Evolutionary conservation across 169 alveolate genomes (phyloP).

Genomic region (Cystoisospora suis): DNA sequence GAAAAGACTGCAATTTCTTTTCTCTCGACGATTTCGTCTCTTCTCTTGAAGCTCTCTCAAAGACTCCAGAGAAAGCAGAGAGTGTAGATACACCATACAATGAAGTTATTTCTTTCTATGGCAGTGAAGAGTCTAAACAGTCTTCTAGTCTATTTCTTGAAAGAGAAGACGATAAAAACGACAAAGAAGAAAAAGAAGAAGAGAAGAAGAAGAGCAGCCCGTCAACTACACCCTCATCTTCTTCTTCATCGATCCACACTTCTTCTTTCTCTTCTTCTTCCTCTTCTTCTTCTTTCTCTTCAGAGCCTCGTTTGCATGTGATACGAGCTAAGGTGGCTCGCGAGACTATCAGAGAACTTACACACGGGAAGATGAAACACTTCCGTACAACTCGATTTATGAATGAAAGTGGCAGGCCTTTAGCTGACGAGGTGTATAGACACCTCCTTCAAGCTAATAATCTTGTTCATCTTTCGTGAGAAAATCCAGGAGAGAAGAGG

Average conservation of each 20-base stretch:
- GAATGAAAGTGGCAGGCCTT: neutral
- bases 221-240: neutral
- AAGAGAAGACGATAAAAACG: neutral
- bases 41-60: too few species aligned
- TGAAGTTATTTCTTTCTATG: too few species aligned
- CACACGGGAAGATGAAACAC: neutral
- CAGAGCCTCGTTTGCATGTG: neutral
- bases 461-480: neutral
- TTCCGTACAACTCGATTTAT: conserved; percentile 7
- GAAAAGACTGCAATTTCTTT: neutral
- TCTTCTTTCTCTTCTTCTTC: too few species aligned
- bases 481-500: too few species aligned
- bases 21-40: too few species aligned
- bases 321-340: neutral
- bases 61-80: too few species aligned
- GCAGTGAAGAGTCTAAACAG: too few species aligned
- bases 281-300: too few species aligned
- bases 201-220: neutral
- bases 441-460: neutral
- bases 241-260: neutral
- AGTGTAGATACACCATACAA: too few species aligned
- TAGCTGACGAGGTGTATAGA: neutral
- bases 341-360: neutral
- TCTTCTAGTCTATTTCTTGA: too few species aligned
- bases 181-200: neutral